phyloP scores from a whole-genome alignment of 768 basidiomycete genomes.

The Daedaleopsis nitida region DNA sequence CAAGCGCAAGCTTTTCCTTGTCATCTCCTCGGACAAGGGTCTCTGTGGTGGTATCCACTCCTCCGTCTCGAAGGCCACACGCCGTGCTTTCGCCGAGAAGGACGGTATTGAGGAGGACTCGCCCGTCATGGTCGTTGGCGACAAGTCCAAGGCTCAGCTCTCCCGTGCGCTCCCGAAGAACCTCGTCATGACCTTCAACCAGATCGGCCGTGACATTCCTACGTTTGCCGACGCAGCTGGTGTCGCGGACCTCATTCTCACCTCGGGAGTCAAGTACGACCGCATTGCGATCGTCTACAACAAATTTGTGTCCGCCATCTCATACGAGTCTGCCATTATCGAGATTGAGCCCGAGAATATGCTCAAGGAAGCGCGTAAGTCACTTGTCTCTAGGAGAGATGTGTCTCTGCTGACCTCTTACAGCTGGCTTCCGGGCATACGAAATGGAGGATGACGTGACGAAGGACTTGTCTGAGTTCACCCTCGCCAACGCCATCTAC shows the following conservation, averaged over 20 bases:
- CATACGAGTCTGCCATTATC: constrained; percentile 78
- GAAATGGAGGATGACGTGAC: constrained; percentile 98
- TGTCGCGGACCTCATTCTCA: constrained; percentile 90
- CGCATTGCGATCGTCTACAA: constrained; percentile 81
- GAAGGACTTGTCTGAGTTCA: constrained; percentile 92
- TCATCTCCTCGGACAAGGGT: constrained; percentile 97
- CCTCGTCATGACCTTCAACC: constrained; percentile 89
- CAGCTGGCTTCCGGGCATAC: constrained; percentile 91
- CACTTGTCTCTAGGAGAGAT: not conserved
- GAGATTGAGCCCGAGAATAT: constrained; percentile 82
- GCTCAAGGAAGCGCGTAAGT: constrained; percentile 79
- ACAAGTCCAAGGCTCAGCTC: constrained; percentile 97
- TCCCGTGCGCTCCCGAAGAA: constrained; percentile 63
- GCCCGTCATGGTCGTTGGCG: constrained; percentile 86
- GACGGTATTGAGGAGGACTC: constrained; percentile 59
- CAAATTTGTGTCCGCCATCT: constrained; percentile 85
- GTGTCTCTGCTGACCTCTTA: not conserved
- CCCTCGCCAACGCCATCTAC: constrained; percentile 95
- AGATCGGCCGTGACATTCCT: constrained; percentile 96
- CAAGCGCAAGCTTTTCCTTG: constrained; percentile 86
- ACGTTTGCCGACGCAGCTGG: constrained; percentile 95
- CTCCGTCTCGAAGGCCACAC: constrained; percentile 88
- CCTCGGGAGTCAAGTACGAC: constrained; percentile 85
- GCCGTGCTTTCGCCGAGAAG: constrained; percentile 62
- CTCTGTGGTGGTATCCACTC: constrained; percentile 99